These are phyloP conservation scores for Musa schizocarpa DNA, from an alignment of 176 grass and related monocot species.

Conservation along the genomic window DNA sequence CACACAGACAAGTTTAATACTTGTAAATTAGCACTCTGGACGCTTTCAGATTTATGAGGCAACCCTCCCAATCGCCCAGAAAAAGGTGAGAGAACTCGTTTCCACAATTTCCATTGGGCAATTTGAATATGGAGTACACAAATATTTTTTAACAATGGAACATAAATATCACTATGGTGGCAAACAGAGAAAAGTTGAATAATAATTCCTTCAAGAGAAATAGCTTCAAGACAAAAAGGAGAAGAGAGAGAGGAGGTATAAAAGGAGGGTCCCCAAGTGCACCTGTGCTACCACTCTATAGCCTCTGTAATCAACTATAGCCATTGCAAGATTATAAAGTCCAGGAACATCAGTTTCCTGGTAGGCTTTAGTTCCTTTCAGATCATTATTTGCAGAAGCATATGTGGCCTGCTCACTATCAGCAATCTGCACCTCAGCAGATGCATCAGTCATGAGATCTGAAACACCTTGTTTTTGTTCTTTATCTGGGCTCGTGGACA, in stretches of 20 bases:
- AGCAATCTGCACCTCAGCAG: conserved; percentile 62
- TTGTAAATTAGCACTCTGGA: no score
- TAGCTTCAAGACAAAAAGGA: neutral
- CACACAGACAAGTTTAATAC: no score
- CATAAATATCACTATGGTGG: no score
- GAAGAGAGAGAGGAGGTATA: neutral
- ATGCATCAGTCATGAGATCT: conserved; percentile 27
- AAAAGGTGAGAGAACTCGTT: no score
- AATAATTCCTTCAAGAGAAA: neutral
- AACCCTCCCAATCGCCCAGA: no score
- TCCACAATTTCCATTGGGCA: no score
- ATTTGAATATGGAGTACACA: neutral
- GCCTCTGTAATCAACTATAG: conserved; percentile 96
- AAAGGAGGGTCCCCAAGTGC: neutral
- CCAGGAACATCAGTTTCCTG: conserved; percentile 93
- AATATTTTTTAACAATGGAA: neutral
- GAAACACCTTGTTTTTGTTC: conserved; percentile 22
- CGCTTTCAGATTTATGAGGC: no score
- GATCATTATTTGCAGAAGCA: conserved; percentile 98
- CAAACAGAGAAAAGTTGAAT: no score
- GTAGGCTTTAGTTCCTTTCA: conserved; percentile 96
- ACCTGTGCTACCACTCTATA: conserved; percentile 98
- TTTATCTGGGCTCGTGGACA: conserved; percentile 10
- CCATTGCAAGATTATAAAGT: conserved; percentile 98
- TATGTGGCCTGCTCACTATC: conserved; percentile 94